Evolutionary conservation across 495 filamentous ascomycete species (phyloP), one percentile per base, ranked within the genome.

Genomic region (Xylaria curta): DNA sequence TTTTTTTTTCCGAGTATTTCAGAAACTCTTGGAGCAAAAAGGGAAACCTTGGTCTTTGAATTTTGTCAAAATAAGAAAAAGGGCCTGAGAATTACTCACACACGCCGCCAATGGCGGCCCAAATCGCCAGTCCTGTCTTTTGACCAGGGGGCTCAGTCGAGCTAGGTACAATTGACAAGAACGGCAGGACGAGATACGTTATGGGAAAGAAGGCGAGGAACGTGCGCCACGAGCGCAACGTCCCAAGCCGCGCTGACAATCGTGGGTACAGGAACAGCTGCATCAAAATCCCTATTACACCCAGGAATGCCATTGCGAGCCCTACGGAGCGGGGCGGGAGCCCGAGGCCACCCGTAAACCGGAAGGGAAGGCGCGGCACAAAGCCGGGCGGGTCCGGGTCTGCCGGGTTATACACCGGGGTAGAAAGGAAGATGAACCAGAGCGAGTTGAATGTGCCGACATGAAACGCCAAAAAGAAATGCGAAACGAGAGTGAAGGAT

Each of bases 341-440:
- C 44, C 91, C 93, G 28, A 95, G 84, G 40, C 94, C 94, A 61
- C 94, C 94, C 0, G 92, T 94, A 83, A 96, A 96, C 72, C 83
- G 77, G 78, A 97, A 91, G 0, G 91, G 91, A 4, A 89, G 83
- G 17, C 78, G 81, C 36, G 73, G 78, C 7, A 69, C 68, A 73
- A 82, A 84, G 12, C 76, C 76, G 0, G 77, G 70, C 21, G 79
- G 75, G 31, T 75, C 53, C 15, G 76, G 71, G n/a, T 81, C 69
- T 12, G 73, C 53, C 2, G 81, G 82, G 71, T 92, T 86, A 73
- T 90, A 90, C 44, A 92, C 91, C 0, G 93, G 91, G 0, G 93
- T 92, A 0, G 91, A 93, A 70, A 97, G 90, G 85, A 94, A 95
- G 69, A 93, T 86, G 71, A 92, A 91, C 92, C 92, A 95, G 58